A percentile compares a stretch with the other conserved stretches of the same genome.
Evolutionary conservation across 208 protist species (phyloP).

Genomic region (Leptomonas seymouri): DNA sequence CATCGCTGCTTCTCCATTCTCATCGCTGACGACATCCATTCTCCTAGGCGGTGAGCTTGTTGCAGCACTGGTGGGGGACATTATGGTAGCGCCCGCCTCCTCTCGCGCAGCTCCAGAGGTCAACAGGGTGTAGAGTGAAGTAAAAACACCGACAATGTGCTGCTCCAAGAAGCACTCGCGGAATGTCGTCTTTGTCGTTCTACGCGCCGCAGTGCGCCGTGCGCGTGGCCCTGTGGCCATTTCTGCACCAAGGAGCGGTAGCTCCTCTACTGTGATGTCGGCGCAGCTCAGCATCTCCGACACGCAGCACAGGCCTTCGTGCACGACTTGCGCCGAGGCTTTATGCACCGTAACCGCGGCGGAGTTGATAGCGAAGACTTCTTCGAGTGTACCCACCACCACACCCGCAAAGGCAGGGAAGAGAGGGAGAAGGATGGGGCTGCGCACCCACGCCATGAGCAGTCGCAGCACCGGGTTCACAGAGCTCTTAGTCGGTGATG

Average conservation of each 20-base stretch:
- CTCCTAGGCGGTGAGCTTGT: neutral
- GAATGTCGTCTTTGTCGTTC: slow-evolving; percentile 38
- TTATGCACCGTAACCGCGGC: slow-evolving; percentile 34
- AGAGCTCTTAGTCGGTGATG: slow-evolving; percentile 29
- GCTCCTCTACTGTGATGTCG: slow-evolving; percentile 46
- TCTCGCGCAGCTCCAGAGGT: slow-evolving; percentile 42
- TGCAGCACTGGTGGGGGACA: neutral
- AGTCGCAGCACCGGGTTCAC: slow-evolving; percentile 75
- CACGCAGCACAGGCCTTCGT: slow-evolving; percentile 77
- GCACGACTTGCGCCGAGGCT: slow-evolving; percentile 41
- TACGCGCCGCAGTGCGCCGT: neutral
- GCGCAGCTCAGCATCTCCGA: slow-evolving; percentile 58
- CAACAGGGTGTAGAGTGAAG: slow-evolving; percentile 69
- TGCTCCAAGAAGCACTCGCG: slow-evolving; percentile 55
- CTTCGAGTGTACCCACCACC: slow-evolving; percentile 60
- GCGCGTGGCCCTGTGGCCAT: neutral
- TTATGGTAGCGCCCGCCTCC: neutral
- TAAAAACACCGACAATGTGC: slow-evolving; percentile 70
- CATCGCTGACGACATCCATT: neutral
- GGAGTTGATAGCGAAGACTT: slow-evolving; percentile 68
- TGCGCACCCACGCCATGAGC: slow-evolving; percentile 64
- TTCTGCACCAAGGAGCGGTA: slow-evolving; percentile 17
- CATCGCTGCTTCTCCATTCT: slow-evolving; percentile 9
- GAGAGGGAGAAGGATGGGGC: slow-evolving; percentile 54
- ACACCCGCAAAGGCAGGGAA: slow-evolving; percentile 53